Conservation (phyloP, 2,329 filamentous ascomycete species). For the Diaporthe helianthi region DNA sequence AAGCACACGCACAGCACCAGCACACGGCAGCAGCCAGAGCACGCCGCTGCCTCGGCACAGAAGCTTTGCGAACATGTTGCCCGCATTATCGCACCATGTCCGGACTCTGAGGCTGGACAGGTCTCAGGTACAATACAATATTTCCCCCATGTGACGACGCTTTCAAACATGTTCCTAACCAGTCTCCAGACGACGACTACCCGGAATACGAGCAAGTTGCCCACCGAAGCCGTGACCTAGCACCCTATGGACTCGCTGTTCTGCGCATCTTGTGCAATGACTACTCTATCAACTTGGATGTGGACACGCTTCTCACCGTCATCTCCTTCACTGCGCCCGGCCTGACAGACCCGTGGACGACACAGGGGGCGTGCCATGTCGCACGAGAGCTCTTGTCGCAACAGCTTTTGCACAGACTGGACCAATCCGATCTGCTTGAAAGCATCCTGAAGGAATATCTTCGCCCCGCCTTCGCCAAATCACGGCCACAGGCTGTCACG, state of each 20-base stretch:
- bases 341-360: conserved; percentile 43
- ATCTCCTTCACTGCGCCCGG: conserved; percentile 40
- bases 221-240: conserved; percentile 20
- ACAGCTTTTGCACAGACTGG: conserved; percentile 36
- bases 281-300: conserved; percentile 31
- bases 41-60: conserved; percentile 2
- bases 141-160: not conserved
- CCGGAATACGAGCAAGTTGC: conserved; percentile 27
- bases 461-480: conserved; percentile 70
- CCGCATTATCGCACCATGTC: conserved; percentile 18
- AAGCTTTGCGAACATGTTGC: conserved; percentile 19
- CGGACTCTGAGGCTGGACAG: not conserved
- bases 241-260: conserved; percentile 14
- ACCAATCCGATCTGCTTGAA: conserved; percentile 55
- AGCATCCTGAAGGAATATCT: conserved; percentile 68
- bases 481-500: conserved; percentile 61
- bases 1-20: conserved; percentile 11
- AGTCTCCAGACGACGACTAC: conserved; percentile 15
- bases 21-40: conserved; percentile 9
- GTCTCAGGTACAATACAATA: conserved; percentile 7
- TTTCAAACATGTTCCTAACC: not conserved
- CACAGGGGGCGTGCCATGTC: conserved; percentile 39
- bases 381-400: conserved; percentile 45
- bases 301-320: conserved; percentile 43
- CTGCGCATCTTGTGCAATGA: not conserved